Conservation (phyloP, 2,329 filamentous ascomycete genomes). For the Paecilomyces sp. region DNA sequence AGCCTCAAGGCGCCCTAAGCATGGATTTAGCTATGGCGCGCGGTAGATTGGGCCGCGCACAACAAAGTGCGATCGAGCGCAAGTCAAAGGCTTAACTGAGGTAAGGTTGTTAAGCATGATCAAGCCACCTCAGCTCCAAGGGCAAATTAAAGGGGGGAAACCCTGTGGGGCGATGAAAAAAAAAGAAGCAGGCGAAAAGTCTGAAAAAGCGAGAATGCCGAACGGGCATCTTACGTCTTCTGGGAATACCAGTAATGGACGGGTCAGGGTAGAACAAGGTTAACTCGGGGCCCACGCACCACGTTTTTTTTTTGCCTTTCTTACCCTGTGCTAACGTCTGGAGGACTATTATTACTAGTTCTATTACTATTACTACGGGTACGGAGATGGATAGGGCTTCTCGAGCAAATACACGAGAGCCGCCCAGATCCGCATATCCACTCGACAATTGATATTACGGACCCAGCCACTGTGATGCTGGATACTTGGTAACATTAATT, state of each 20-base stretch:
- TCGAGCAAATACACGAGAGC: not conserved
- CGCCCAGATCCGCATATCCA: not conserved
- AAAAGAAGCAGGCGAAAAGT: not conserved
- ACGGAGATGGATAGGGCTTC: not conserved
- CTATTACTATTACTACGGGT: not conserved
- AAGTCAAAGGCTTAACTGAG: not conserved
- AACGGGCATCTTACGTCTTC: not conserved
- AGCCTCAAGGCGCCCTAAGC: not conserved
- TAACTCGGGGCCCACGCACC: not conserved
- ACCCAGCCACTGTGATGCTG: not conserved
- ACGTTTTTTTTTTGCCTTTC: not conserved
- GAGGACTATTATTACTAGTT: no score
- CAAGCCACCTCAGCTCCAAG: not conserved
- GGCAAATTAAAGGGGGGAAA: not conserved
- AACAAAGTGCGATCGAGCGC: not conserved
- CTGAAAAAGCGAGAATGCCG: not conserved
- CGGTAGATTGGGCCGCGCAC: not conserved
- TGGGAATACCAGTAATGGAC: not conserved
- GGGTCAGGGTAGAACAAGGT: not conserved
- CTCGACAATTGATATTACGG: not conserved
- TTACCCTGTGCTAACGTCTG: not conserved
- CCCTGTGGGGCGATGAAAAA: not conserved
- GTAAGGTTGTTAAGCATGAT: slow-evolving; percentile 1
- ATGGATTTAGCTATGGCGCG: not conserved
- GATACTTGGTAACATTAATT: not conserved